Evolutionary conservation across 495 filamentous ascomycete genomes (phyloP).

Genomic region (Choiromyces venosus): DNA sequence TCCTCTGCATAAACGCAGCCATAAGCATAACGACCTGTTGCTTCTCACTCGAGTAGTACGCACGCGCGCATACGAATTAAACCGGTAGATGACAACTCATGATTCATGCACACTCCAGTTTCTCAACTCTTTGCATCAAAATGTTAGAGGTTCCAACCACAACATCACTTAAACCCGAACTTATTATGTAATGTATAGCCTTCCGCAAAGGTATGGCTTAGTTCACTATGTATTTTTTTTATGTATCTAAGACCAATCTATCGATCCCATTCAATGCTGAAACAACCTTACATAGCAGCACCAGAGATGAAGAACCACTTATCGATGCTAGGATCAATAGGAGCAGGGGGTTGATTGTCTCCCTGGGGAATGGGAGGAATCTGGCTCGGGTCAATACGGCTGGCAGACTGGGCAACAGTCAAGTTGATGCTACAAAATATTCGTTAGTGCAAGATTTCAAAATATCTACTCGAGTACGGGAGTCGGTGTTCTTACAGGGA

Average conservation of each 20-base stretch:
- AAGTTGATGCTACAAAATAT: slow-evolving; percentile 62
- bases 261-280: background rate
- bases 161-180: background rate
- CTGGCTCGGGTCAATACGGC: slow-evolving; percentile 58
- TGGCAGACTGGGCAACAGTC: slow-evolving; percentile 62
- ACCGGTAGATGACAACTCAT: background rate
- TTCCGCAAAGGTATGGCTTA: background rate
- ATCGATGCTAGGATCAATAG: slow-evolving; percentile 94
- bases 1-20: background rate
- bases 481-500: slow-evolving; percentile 68
- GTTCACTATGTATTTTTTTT: background rate
- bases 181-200: background rate
- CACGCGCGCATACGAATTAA: background rate
- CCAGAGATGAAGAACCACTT: slow-evolving; percentile 99
- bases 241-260: background rate
- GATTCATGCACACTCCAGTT: background rate
- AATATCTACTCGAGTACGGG: background rate
- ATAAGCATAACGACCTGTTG: background rate
- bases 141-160: background rate
- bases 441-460: slow-evolving; percentile 40
- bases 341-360: slow-evolving; percentile 74
- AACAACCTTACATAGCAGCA: slow-evolving; percentile 66
- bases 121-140: background rate
- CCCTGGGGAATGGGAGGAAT: slow-evolving; percentile 66
- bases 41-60: background rate